Evolutionary conservation across 768 basidiomycete species (phyloP).

Genomic region (Lentinula edodes): DNA sequence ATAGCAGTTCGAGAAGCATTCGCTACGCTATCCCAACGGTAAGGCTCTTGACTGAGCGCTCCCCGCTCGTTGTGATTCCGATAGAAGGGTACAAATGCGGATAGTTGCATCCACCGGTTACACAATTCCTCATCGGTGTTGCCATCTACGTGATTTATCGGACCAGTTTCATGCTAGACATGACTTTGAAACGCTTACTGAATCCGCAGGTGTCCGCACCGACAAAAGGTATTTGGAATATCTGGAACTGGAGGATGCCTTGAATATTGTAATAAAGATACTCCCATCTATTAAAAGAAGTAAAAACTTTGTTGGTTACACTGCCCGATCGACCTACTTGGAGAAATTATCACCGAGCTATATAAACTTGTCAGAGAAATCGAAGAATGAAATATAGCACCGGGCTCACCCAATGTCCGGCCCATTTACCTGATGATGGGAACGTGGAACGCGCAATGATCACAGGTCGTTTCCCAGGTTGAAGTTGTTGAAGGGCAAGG

Average conservation of each 20-base stretch:
- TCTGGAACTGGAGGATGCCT: constrained; percentile 76
- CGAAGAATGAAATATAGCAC: background rate
- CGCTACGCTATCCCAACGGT: constrained; percentile 76
- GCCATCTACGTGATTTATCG: constrained; percentile 22
- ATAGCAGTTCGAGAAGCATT: constrained; percentile 70
- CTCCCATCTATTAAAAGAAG: constrained; percentile 48
- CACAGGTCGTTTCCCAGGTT: constrained; percentile 62
- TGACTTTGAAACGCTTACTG: constrained; percentile 27
- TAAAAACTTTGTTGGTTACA: background rate
- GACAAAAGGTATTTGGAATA: constrained; percentile 81
- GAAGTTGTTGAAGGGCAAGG: constrained; percentile 46
- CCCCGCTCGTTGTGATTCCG: constrained; percentile 69
- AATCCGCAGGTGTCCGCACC: constrained; percentile 77
- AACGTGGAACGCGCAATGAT: constrained; percentile 68
- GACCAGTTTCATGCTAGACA: constrained; percentile 9
- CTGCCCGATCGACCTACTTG: background rate
- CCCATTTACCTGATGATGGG: constrained; percentile 62
- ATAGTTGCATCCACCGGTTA: constrained; percentile 83
- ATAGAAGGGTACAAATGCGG: constrained; percentile 79
- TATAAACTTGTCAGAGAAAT: background rate
- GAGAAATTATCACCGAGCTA: constrained; percentile 64
- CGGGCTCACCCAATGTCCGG: constrained; percentile 60
- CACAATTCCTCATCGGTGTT: constrained; percentile 81
- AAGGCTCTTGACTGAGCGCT: constrained; percentile 75
- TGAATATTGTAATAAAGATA: constrained; percentile 69